phyloP scores from a whole-genome alignment of 2,329 filamentous ascomycete genomes.

The Beauveria sp. region DNA sequence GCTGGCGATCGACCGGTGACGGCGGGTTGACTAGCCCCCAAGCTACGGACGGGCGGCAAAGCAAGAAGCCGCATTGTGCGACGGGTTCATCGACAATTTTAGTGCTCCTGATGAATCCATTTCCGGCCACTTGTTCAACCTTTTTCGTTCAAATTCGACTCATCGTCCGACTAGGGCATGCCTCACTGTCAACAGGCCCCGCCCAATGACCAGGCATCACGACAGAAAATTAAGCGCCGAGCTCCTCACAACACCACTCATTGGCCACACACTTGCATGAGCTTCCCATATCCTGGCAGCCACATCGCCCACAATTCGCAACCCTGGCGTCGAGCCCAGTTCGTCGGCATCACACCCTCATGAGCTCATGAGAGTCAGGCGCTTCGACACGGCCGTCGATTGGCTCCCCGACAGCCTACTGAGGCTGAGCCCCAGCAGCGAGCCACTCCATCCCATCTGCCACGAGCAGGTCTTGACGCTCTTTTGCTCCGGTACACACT shows the following conservation, averaged over 20 bases:
- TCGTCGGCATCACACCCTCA: constrained; percentile 2
- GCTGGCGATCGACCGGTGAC: too few relatives aligned
- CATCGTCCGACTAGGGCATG: background rate
- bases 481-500: background rate
- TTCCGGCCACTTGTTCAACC: background rate
- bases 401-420: background rate
- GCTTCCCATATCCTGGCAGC: background rate
- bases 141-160: background rate
- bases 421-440: background rate
- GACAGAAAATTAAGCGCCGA: constrained; percentile 9
- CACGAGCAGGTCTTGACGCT: background rate
- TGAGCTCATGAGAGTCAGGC: background rate
- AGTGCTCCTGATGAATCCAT: background rate
- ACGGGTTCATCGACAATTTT: constrained; percentile 6
- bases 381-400: constrained; percentile 2
- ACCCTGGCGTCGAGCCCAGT: constrained; percentile 3
- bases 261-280: constrained; percentile 6
- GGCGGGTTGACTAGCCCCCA: background rate
- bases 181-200: background rate
- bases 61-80: background rate
- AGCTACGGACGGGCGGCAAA: background rate
- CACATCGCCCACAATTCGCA: background rate
- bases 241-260: constrained; percentile 4
- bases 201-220: background rate
- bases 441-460: constrained; percentile 2